These are phyloP conservation scores for Pythium rishiriense DNA, from an alignment of 352 stramenopile genomes.

Conservation along the genomic window DNA sequence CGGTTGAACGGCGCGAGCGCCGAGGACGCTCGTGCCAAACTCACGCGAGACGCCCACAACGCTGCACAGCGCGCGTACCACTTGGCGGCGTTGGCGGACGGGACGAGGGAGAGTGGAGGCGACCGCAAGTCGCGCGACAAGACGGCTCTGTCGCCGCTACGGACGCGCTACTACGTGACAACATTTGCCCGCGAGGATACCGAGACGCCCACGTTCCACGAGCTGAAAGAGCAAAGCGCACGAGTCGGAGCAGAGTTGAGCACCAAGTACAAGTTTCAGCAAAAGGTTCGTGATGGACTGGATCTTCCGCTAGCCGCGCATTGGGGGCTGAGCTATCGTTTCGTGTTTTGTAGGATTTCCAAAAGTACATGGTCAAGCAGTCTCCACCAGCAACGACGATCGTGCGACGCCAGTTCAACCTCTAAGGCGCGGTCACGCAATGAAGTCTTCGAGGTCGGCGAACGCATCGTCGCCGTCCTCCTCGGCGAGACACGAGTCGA, in stretches of 20 bases:
- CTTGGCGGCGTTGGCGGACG: slow-evolving; percentile 17
- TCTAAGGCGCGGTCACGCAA: slow-evolving; percentile 28
- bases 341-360: slow-evolving; percentile 22
- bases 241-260: slow-evolving; percentile 11
- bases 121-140: not conserved
- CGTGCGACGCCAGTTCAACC: slow-evolving; percentile 19
- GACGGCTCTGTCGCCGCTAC: slow-evolving; percentile 3
- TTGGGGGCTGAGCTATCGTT: not conserved
- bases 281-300: slow-evolving; percentile 22
- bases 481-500: slow-evolving; percentile 39
- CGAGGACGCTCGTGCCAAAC: slow-evolving; percentile 1
- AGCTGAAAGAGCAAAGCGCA: slow-evolving; percentile 23
- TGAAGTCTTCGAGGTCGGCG: slow-evolving; percentile 43
- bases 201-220: slow-evolving; percentile 15
- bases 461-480: slow-evolving; percentile 42
- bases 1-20: not conserved
- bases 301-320: not conserved
- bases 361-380: slow-evolving; percentile 31
- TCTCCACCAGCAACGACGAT: slow-evolving; percentile 21
- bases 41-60: slow-evolving; percentile 19
- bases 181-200: slow-evolving; percentile 11
- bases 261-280: slow-evolving; percentile 28
- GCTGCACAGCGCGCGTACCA: slow-evolving; percentile 26
- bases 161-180: slow-evolving; percentile 23
- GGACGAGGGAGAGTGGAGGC: not conserved